phyloP scores from a whole-genome alignment of 192 early-diverging fungal species.

The Phycomyces nitens region DNA sequence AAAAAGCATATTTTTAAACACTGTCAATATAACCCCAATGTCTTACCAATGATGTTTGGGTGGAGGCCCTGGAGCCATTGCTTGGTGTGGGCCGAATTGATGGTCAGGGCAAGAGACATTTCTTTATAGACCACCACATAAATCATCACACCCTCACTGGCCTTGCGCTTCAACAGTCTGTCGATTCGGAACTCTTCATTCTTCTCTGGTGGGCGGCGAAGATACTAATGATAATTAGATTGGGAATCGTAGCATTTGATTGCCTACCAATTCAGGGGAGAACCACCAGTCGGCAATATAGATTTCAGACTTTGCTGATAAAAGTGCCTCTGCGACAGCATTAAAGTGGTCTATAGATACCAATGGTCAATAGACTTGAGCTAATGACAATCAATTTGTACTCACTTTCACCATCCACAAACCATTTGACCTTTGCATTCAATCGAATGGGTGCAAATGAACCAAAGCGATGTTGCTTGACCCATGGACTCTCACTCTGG shows the following conservation, averaged over 20 bases:
- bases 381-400: neutral
- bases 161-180: constrained; percentile 70
- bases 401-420: constrained; percentile 78
- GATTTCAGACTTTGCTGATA: constrained; percentile 64
- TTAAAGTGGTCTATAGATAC: constrained; percentile 63
- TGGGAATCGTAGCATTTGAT: too few species aligned
- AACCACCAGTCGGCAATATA: constrained; percentile 84
- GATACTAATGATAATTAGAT: constrained; percentile 39
- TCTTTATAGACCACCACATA: constrained; percentile 84
- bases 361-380: neutral
- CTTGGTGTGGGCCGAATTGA: constrained; percentile 72
- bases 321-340: constrained; percentile 64
- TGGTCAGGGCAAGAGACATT: constrained; percentile 65
- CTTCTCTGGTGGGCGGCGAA: constrained; percentile 65
- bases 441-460: constrained; percentile 76
- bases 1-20: neutral
- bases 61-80: constrained; percentile 62
- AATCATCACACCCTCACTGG: constrained; percentile 76
- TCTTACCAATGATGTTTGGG: constrained; percentile 66
- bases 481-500: constrained; percentile 59
- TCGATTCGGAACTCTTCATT: constrained; percentile 79
- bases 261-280: constrained; percentile 68
- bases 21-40: too few species aligned
- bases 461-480: constrained; percentile 60
- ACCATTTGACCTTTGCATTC: constrained; percentile 67